Evolutionary conservation across 1,139 yeast species (phyloP), one percentile per base, ranked within the genome.

Genomic region (Sugiyamaella paludigena): DNA sequence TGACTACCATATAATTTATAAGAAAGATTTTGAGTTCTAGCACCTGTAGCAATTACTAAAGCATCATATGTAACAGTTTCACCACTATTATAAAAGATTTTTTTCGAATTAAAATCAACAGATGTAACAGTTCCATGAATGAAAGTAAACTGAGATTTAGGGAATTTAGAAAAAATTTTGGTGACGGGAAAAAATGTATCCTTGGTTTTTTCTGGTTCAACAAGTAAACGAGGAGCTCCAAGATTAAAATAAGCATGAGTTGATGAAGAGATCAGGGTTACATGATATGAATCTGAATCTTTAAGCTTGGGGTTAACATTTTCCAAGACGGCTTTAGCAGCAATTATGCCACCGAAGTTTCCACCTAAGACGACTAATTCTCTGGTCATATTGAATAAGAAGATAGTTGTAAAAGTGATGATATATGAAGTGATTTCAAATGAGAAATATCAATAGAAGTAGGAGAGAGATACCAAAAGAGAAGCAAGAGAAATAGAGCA

Each of bases 1-100:
- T 83, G 82, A 50, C 84, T 86, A 65, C 89, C 91, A 44, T 84
- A 87, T 55, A 84, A 84, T 63, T 91, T 91, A 64, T 85, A 86
- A 44, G 92, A 84, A 60, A 84, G 81, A 54, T 89, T 87, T 65
- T 82, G 83, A 5, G 65, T 48, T 7, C 56, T 32, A 43, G 95
- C 91, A 62, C 96, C 96, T 42, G 87, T 88, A 37, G 95, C 92
- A 53, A 86, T 78, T 46, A 87, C 80, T 64, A 87, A 74, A 68
- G 83, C 83, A 67, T 87, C 95, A 68, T 87, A 87, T 56, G 66
- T 65, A 19, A 66, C 60, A 50, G 68, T 70, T 36, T 66, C 62
- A 45, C 65, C 67, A 32, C 68, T 58, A 12, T 66, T 70, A 43
- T 65, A 57, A 48, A 63, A 55, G 31, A 61, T 53, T 24, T 54